Evolutionary conservation across 2,329 filamentous ascomycete genomes (phyloP).

Genomic region (Pestalotiopsis sp.): DNA sequence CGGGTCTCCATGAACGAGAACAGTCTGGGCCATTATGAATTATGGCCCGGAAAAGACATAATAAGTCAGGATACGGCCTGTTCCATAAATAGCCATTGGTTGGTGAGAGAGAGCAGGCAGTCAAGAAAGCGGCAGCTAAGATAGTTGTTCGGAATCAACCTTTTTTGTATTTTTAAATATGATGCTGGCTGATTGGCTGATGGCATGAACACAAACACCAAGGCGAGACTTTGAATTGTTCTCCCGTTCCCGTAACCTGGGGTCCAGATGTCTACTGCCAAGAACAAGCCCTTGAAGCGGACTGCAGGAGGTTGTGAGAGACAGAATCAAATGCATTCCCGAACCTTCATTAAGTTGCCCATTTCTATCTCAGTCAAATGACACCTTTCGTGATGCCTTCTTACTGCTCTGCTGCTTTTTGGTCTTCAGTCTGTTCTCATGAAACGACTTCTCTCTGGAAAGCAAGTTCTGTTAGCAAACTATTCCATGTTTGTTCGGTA

Average conservation of each 20-base stretch:
- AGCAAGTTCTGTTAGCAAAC: slow-evolving; percentile 15
- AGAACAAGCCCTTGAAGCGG: too few relatives aligned
- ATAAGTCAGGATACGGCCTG: background rate
- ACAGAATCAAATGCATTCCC: background rate
- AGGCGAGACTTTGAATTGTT: too few relatives aligned
- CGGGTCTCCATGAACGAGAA: background rate
- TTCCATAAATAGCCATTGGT: background rate
- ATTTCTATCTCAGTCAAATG: background rate
- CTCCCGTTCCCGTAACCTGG: too few relatives aligned
- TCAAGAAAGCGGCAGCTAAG: too few relatives aligned
- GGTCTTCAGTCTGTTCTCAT: slow-evolving; percentile 44
- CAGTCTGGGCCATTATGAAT: background rate
- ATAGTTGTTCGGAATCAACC: too few relatives aligned
- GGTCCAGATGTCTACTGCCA: too few relatives aligned
- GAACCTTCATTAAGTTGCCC: background rate
- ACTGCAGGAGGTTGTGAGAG: too few relatives aligned
- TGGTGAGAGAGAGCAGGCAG: background rate
- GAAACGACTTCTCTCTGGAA: slow-evolving; percentile 48
- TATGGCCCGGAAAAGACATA: background rate
- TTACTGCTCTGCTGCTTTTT: slow-evolving; percentile 55
- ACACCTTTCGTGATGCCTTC: slow-evolving; percentile 47
- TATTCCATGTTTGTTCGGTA: background rate
- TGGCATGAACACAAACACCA: too few relatives aligned
- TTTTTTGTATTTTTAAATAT: too few relatives aligned
- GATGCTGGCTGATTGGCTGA: too few relatives aligned